A percentile compares a stretch with the other conserved stretches of the same genome.
Conservation (phyloP, 345 rosid species). For the Turritis glabra region DNA sequence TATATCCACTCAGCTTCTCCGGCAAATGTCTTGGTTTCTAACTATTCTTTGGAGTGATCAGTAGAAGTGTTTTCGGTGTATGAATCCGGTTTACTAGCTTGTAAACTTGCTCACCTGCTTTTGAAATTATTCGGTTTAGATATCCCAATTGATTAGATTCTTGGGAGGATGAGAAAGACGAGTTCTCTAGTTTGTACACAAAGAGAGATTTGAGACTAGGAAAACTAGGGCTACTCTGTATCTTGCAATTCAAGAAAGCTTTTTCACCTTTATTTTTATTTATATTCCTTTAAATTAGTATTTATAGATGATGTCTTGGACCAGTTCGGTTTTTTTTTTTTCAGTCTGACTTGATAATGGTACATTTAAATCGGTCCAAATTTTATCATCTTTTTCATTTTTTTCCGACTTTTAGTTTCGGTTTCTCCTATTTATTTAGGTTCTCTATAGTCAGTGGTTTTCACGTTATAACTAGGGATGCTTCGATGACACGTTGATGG, state of each 20-base stretch:
- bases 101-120: conserved; percentile 29
- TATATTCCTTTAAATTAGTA: no score
- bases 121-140: conserved; percentile 8
- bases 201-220: background rate
- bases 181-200: conserved; percentile 11
- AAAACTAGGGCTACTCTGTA: background rate
- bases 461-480: no score
- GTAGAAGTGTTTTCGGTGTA: conserved; percentile 2
- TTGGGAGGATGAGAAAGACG: conserved; percentile 8
- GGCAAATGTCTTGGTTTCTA: conserved; percentile 67
- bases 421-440: no score
- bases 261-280: no score
- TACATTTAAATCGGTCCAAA: no score
- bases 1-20: conserved; percentile 78
- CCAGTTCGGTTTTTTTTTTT: no score
- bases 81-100: conserved; percentile 34
- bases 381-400: no score
- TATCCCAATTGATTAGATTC: background rate
- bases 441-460: no score
- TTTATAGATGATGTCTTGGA: no score
- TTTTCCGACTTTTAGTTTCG: no score
- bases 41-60: conserved; percentile 66
- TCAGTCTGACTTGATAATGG: no score
- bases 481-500: no score
- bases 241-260: conserved; percentile 17